Conservation (phyloP, 2,329 filamentous ascomycete species). For the Pestalotiopsis sp. region DNA sequence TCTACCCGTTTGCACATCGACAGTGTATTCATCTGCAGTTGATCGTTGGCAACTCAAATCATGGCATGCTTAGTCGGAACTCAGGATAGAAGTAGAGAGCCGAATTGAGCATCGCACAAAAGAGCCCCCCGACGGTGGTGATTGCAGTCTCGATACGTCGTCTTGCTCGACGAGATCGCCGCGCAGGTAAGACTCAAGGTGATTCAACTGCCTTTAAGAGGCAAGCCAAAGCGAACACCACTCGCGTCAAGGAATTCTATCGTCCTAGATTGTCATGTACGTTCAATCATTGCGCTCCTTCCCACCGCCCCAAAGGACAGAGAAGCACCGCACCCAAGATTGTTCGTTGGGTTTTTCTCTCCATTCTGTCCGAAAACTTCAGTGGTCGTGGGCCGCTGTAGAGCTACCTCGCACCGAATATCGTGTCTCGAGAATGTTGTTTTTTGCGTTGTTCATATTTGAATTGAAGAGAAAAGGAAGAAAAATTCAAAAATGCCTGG, state of each 20-base stretch:
- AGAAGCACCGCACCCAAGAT: conserved; percentile 63
- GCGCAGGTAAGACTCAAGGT: too few species aligned
- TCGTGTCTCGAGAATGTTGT: conserved; percentile 48
- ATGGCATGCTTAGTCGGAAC: too few species aligned
- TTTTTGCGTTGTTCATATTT: conserved; percentile 52
- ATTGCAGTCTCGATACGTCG: too few species aligned
- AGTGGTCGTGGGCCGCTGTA: conserved; percentile 51
- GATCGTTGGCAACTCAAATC: too few species aligned
- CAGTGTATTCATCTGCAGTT: too few species aligned
- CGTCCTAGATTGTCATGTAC: conserved; percentile 41
- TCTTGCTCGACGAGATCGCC: too few species aligned
- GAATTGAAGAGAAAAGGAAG: conserved; percentile 33
- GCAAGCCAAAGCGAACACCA: background rate
- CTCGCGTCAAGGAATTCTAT: background rate
- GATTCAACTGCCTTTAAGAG: background rate
- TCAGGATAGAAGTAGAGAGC: too few species aligned
- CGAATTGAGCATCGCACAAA: too few species aligned
- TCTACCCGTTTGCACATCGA: too few species aligned
- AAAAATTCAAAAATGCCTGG: conserved; percentile 18
- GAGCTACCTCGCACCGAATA: conserved; percentile 51
- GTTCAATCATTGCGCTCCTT: conserved; percentile 64
- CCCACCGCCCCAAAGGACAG: conserved; percentile 45
- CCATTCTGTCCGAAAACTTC: conserved; percentile 51
- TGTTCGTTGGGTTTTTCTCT: conserved; percentile 54
- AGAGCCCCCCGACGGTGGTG: too few species aligned